These are phyloP conservation scores for Drechmeria coniospora DNA, from an alignment of 2,329 filamentous ascomycete species.

Conservation along the genomic window DNA sequence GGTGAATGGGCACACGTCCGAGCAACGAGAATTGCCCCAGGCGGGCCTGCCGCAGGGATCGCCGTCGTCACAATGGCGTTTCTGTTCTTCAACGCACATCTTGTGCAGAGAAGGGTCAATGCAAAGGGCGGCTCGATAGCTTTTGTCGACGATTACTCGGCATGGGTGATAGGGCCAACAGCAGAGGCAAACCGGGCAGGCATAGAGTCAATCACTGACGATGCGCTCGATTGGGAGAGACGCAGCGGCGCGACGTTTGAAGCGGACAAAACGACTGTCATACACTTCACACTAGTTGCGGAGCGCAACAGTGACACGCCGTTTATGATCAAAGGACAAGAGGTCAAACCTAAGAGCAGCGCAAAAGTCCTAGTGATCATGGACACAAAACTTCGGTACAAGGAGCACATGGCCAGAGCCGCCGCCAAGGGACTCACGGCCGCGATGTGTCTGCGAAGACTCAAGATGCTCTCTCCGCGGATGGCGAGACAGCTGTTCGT, in stretches of 20 bases:
- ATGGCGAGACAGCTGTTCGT: not conserved
- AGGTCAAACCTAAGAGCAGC: not conserved
- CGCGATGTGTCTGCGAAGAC: conserved; percentile 9
- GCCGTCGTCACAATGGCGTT: not conserved
- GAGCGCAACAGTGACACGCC: not conserved
- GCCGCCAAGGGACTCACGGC: conserved; percentile 5
- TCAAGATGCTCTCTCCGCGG: conserved; percentile 2
- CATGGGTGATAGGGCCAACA: conserved; percentile 5
- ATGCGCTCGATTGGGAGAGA: conserved; percentile 9
- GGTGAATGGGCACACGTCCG: not conserved
- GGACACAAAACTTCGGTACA: not conserved
- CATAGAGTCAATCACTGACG: conserved; percentile 9
- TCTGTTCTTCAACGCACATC: conserved; percentile 1
- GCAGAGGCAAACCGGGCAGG: conserved; percentile 6
- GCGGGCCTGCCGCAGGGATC: not conserved
- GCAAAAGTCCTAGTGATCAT: not conserved
- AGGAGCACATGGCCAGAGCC: conserved; percentile 1
- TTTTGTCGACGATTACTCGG: conserved; percentile 2
- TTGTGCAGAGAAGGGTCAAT: not conserved
- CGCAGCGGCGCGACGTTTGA: conserved; percentile 12
- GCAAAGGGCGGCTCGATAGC: not conserved
- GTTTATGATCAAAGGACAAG: not conserved
- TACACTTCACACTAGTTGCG: not conserved
- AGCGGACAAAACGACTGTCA: conserved; percentile 10
- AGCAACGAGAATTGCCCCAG: not conserved